Conservation (phyloP, 2,329 filamentous ascomycete species). For the Harringtonia lauricola region DNA sequence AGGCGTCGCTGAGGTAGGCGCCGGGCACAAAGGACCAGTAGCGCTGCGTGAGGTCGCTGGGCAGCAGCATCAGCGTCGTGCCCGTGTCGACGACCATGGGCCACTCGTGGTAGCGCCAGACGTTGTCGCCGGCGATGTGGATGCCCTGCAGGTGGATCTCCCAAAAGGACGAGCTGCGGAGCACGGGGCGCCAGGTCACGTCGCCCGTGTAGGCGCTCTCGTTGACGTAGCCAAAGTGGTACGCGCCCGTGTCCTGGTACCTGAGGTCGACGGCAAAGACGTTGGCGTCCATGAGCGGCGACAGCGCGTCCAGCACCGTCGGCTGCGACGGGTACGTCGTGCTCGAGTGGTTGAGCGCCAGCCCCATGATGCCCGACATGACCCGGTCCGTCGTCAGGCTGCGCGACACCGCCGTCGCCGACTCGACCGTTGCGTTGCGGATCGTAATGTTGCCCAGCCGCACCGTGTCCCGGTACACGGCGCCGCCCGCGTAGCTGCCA, state of each 20-base stretch:
- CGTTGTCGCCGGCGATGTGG: constrained; percentile 19
- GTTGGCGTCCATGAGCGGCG: constrained; percentile 25
- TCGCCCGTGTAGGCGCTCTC: constrained; percentile 24
- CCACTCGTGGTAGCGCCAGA: constrained; percentile 28
- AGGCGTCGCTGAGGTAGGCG: constrained; percentile 33
- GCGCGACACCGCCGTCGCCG: constrained; percentile 27
- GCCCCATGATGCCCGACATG: constrained; percentile 40
- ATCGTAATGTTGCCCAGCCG: constrained; percentile 32
- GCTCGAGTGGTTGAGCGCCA: constrained; percentile 34
- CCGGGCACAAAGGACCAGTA: constrained; percentile 49
- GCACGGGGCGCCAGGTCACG: constrained; percentile 34
- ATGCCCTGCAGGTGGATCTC: constrained; percentile 23
- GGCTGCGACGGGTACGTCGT: constrained; percentile 30
- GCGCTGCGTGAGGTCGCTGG: constrained; percentile 38
- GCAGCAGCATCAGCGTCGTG: constrained; percentile 53
- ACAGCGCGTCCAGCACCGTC: constrained; percentile 33
- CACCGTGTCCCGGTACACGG: constrained; percentile 39
- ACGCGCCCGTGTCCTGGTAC: constrained; percentile 34
- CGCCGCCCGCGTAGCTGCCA: constrained; percentile 31
- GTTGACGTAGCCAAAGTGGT: constrained; percentile 40
- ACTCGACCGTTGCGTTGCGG: constrained; percentile 35
- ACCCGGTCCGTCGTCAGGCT: constrained; percentile 30
- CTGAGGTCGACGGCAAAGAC: constrained; percentile 40
- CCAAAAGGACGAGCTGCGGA: constrained; percentile 39
- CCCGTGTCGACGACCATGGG: constrained; percentile 57